Percentiles rank a stretch among this genome's conserved stretches.
These are phyloP conservation scores for Chlamydomonas applanata DNA, from an alignment of 139 green algal genomes.

Conservation along the genomic window DNA sequence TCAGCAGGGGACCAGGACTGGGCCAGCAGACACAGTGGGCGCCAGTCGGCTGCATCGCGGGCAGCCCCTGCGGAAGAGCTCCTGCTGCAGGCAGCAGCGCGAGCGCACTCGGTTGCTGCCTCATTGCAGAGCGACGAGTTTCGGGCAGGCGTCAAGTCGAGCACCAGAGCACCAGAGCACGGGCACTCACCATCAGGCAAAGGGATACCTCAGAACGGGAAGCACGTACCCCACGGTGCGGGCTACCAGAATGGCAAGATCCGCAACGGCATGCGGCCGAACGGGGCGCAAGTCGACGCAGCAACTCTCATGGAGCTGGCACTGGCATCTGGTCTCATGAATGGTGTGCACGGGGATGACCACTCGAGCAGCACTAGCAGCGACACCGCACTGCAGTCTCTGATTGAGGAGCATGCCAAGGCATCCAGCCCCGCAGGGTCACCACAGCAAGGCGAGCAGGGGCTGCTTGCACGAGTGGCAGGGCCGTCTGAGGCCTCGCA, in stretches of 20 bases:
- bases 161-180: neutral
- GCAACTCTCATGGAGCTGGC: neutral
- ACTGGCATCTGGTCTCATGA: no score
- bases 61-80: no score
- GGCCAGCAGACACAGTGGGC: no score
- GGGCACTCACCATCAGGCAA: neutral
- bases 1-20: no score
- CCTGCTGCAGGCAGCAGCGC: neutral
- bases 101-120: neutral
- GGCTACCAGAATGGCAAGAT: slow-evolving; percentile 10
- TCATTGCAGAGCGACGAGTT: neutral
- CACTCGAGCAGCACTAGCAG: slow-evolving; percentile 5
- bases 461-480: no score
- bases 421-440: neutral
- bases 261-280: neutral
- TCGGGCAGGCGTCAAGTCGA: neutral
- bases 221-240: neutral
- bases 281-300: neutral
- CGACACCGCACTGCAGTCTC: neutral
- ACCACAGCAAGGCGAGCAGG: neutral
- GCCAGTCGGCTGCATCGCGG: no score
- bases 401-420: neutral
- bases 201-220: neutral
- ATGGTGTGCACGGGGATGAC: neutral
- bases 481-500: no score